Evolutionary conservation across 164 flowering plant species (phyloP).

Genomic region (Pachysandra terminalis): DNA sequence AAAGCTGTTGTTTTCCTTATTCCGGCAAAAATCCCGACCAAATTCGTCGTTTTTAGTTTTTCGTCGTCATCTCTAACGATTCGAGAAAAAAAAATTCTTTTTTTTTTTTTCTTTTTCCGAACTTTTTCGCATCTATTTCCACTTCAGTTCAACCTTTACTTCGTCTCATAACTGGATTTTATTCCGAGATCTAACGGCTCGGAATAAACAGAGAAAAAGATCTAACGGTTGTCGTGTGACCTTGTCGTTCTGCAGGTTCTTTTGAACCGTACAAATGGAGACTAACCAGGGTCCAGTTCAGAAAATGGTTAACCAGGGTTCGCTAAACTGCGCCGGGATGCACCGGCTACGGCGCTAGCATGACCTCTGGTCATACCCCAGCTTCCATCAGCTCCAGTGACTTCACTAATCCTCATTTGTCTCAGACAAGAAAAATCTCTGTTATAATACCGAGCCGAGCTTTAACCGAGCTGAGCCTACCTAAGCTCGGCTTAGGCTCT

Average conservation of each 20-base stretch:
- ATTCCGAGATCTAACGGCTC: conserved; percentile 22
- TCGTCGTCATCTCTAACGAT: conserved; percentile 6
- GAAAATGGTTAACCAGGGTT: conserved; percentile 9
- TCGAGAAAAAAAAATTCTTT: too few species aligned
- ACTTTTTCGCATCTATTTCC: too few species aligned
- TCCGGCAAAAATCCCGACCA: not conserved
- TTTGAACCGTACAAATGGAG: conserved; percentile 29
- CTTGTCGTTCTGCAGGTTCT: conserved; percentile 10
- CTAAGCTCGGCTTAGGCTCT: too few species aligned
- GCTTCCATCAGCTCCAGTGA: conserved; percentile 22
- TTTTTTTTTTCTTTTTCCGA: not conserved
- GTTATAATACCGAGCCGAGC: too few species aligned
- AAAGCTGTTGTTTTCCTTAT: not conserved
- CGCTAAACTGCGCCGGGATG: conserved; percentile 33
- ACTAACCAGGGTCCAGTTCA: conserved; percentile 17
- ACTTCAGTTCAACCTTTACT: not conserved
- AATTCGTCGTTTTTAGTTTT: not conserved
- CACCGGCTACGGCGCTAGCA: conserved; percentile 17
- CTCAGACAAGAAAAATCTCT: not conserved
- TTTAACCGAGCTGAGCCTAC: too few species aligned
- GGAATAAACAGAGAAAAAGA: too few species aligned
- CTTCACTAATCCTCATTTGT: not conserved
- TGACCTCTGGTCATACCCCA: conserved; percentile 25
- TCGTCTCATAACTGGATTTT: conserved; percentile 19
- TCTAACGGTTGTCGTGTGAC: conserved; percentile 17